Evolutionary conservation across 2,329 filamentous ascomycete species (phyloP), one percentile per base, ranked within the genome.

Genomic region (Pleurostoma richardsiae): DNA sequence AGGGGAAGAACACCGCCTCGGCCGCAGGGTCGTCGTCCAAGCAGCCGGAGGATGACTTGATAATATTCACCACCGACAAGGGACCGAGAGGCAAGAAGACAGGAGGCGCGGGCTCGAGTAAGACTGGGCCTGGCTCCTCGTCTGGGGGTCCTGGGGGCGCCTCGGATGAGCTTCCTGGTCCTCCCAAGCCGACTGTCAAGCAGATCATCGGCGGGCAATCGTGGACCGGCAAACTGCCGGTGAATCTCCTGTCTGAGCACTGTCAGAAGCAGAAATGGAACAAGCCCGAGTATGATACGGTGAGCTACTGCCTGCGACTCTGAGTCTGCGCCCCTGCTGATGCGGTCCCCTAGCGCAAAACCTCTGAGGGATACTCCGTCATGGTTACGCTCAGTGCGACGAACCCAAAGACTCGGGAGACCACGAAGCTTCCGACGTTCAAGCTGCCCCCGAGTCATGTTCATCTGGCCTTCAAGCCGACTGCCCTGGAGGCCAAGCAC

Each of bases 201-300:
- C 89, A 95, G 56, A 73, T 99, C 54, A 95, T 99, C 60, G 94
- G 90, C 39, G 94, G 94, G 42, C 83, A 90, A 49, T 96, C 90
- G 56, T 99, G 94, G 94, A 99, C 94, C 0, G 94, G 94, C 39
- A 99, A 99, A 65, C 73, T 99, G 30, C 94, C 94, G 1, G 88
- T 96, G 53, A 96, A 95, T 62, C 77, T 97, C 58, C 80, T 97
- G 53, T 89, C 88, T 33, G 94, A 97, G 73, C 88, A 95, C 68
- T 96, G 91, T 59, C 90, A 96, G 69, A 95, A 92, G 66, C 88
- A 95, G 65, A 90, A 89, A 63, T 99, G 94, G 94, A 88, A 90
- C 54, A 92, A 85, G 63, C 92, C 92, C 2, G 91, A 95, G 53
- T 99, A 96, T 66, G 86, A 86, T 53, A 89, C 90, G 72, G 82